Evolutionary conservation across 345 rosid species (phyloP).

Genomic region (Brassica incana): DNA sequence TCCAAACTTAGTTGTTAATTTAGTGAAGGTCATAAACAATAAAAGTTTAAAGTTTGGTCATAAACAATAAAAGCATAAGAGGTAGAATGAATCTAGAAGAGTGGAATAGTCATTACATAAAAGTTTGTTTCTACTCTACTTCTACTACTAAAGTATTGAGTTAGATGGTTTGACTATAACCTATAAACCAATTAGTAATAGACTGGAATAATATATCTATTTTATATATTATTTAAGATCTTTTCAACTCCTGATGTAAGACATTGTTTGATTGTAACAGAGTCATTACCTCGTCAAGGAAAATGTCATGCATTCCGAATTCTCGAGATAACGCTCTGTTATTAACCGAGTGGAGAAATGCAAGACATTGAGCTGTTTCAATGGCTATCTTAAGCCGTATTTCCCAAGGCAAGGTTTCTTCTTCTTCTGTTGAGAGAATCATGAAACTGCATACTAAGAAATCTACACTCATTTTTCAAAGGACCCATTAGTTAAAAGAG

Average conservation of each 20-base stretch:
- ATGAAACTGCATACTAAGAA: not conserved
- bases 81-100: not conserved
- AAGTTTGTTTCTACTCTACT: no score
- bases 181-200: no score
- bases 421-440: slow-evolving; percentile 16
- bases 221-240: no score
- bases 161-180: no score
- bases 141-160: no score
- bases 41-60: not conserved
- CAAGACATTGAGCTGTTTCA: slow-evolving; percentile 21
- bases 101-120: not conserved
- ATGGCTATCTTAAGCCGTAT: slow-evolving; percentile 27
- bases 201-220: no score
- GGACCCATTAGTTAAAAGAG: not conserved
- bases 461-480: not conserved
- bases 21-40: not conserved
- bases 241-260: no score
- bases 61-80: not conserved
- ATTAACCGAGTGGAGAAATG: slow-evolving; percentile 19
- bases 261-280: not conserved
- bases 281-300: slow-evolving; percentile 28
- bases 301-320: slow-evolving; percentile 5
- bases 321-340: slow-evolving; percentile 11
- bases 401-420: slow-evolving; percentile 17
- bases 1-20: not conserved